A percentile compares a stretch with the other conserved stretches of the same genome.
These are phyloP conservation scores for Hygrophila difformis DNA, from an alignment of 257 asterid genomes.

Conservation along the genomic window DNA sequence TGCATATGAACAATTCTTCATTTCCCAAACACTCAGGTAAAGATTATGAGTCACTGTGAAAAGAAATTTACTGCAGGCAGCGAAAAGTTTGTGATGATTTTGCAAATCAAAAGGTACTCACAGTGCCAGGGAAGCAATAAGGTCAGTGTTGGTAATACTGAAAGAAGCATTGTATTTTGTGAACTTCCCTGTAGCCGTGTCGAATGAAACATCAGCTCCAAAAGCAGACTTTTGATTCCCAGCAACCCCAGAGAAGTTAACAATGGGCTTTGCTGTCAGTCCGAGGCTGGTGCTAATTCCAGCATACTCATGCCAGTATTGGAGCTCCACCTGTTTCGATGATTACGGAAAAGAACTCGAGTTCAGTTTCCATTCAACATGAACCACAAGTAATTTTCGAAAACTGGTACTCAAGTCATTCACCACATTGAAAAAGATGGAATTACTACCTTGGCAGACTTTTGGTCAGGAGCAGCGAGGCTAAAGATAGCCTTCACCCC, in stretches of 20 bases:
- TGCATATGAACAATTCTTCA: too few species aligned
- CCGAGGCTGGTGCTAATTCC: slow-evolving; percentile 92
- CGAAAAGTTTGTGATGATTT: too few species aligned
- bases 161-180: slow-evolving; percentile 67
- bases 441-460: slow-evolving; percentile 83
- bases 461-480: slow-evolving; percentile 79
- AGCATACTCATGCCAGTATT: slow-evolving; percentile 84
- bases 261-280: slow-evolving; percentile 72
- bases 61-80: too few species aligned
- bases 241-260: slow-evolving; percentile 91
- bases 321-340: slow-evolving; percentile 76
- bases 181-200: slow-evolving; percentile 78
- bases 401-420: too few species aligned
- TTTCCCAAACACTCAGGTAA: not conserved
- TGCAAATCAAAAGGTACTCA: slow-evolving; percentile 29
- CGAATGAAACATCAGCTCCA: slow-evolving; percentile 85
- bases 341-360: not conserved
- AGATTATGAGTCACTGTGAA: too few species aligned
- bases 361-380: not conserved
- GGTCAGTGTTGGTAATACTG: slow-evolving; percentile 61
- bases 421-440: not conserved
- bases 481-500: slow-evolving; percentile 88
- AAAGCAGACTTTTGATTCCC: slow-evolving; percentile 51
- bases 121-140: slow-evolving; percentile 74
- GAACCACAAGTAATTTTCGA: too few species aligned